A percentile compares a stretch with the other conserved stretches of the same genome.
phyloP scores from a whole-genome alignment of 805 yeast species.

The Cyberlindnera mycetangii region DNA sequence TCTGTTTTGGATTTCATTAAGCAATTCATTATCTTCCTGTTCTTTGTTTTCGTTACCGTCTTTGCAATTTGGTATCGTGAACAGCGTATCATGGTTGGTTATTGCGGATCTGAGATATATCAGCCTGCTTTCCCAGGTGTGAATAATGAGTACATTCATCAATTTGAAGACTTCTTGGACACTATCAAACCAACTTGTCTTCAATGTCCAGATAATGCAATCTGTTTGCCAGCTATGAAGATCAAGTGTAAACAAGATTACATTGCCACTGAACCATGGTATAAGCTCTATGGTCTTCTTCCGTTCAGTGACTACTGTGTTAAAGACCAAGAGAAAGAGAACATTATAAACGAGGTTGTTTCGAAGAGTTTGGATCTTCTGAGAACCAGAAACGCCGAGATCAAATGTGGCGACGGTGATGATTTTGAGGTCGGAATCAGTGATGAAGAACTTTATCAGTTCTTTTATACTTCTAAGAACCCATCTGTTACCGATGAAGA shows the following conservation, averaged over 20 bases:
- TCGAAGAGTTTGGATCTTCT: conserved; percentile 64
- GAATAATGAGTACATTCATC: conserved; percentile 31
- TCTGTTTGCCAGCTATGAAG: conserved; percentile 59
- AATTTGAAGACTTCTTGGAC: conserved; percentile 45
- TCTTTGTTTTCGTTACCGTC: conserved; percentile 36
- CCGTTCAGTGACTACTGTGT: conserved; percentile 67
- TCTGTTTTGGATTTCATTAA: conserved; percentile 18
- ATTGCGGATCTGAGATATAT: conserved; percentile 64
- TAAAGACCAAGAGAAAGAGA: conserved; percentile 69
- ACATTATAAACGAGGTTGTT: conserved; percentile 61
- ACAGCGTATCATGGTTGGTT: conserved; percentile 62
- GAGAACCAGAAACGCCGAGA: conserved; percentile 64
- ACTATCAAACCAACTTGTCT: conserved; percentile 59
- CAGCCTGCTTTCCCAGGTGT: conserved; percentile 37
- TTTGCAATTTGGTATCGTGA: conserved; percentile 61
- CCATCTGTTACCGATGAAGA: conserved; percentile 45
- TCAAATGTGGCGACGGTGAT: conserved; percentile 53
- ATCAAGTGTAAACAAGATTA: conserved; percentile 72
- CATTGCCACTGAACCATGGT: conserved; percentile 49
- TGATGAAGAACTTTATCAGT: conserved; percentile 47
- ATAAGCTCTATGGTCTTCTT: conserved; percentile 51
- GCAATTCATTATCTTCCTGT: conserved; percentile 33
- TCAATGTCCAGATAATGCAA: conserved; percentile 78
- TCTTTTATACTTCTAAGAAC: conserved; percentile 39
- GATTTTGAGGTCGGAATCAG: conserved; percentile 50